Evolutionary conservation across 1,139 yeast species (phyloP).

Genomic region (Candida gigantensis): DNA sequence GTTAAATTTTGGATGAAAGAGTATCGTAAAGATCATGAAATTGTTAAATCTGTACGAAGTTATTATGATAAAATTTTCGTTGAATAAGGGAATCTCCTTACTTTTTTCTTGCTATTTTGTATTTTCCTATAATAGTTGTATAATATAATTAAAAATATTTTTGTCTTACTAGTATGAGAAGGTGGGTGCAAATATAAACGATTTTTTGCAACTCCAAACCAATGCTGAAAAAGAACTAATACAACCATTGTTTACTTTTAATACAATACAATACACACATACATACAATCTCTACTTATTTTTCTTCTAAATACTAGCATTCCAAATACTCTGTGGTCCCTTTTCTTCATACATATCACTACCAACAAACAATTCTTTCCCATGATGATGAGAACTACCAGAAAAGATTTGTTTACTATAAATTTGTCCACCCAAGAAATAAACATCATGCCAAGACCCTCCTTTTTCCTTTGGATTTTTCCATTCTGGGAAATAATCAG

Average conservation of each 20-base stretch:
- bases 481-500: constrained; percentile 97
- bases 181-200: no score
- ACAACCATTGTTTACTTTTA: no score
- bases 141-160: no score
- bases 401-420: constrained; percentile 83
- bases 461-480: constrained; percentile 64
- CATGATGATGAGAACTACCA: constrained; percentile 54
- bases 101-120: no score
- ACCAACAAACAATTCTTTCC: constrained; percentile 68
- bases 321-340: constrained; percentile 76
- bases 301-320: constrained; percentile 30
- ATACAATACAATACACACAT: no score
- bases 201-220: no score
- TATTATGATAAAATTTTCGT: not conserved
- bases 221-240: no score
- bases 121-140: no score
- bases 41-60: not conserved
- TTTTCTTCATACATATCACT: constrained; percentile 72
- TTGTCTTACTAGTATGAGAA: no score
- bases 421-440: constrained; percentile 85
- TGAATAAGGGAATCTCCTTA: no score
- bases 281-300: no score
- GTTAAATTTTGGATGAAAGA: constrained; percentile 9
- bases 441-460: constrained; percentile 66
- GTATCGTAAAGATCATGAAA: constrained; percentile 2